Conservation (phyloP, 1,284 basidiomycete genomes). For the Tetrapyrgos nigripes region DNA sequence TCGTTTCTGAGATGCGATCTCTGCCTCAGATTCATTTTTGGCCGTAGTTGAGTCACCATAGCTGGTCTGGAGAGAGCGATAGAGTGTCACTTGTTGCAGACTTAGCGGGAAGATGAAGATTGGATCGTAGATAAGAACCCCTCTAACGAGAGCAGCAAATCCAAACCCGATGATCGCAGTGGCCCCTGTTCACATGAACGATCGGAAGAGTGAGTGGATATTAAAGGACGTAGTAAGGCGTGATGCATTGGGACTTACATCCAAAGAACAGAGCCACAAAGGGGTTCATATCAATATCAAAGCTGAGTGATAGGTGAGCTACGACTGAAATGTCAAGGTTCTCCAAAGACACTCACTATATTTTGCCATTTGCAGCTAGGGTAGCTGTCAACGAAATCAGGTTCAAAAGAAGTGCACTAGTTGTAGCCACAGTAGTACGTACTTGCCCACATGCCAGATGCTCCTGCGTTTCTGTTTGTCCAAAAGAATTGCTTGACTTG, state of each 20-base stretch:
- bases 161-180: not conserved
- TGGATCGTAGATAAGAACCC: not conserved
- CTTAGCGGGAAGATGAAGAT: not conserved
- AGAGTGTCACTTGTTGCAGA: not conserved
- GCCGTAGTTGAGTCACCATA: not conserved
- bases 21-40: not conserved
- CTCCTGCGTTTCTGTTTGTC: constrained; percentile 8
- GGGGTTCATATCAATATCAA: constrained; percentile 16
- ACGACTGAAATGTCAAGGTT: not conserved
- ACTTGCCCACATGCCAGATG: constrained; percentile 9
- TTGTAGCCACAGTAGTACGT: not conserved
- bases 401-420: not conserved
- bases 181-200: not conserved
- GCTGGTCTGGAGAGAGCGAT: not conserved
- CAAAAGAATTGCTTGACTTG: too few species aligned
- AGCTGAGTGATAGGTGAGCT: not conserved
- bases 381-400: not conserved
- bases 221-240: not conserved
- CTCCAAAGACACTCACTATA: constrained; percentile 6
- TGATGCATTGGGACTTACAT: constrained; percentile 5
- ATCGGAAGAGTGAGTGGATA: too few species aligned
- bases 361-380: constrained; percentile 12
- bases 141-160: not conserved
- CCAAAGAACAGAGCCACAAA: constrained; percentile 8
- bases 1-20: not conserved